Evolutionary conservation across 768 basidiomycete species (phyloP).

Genomic region (Mycena pura): DNA sequence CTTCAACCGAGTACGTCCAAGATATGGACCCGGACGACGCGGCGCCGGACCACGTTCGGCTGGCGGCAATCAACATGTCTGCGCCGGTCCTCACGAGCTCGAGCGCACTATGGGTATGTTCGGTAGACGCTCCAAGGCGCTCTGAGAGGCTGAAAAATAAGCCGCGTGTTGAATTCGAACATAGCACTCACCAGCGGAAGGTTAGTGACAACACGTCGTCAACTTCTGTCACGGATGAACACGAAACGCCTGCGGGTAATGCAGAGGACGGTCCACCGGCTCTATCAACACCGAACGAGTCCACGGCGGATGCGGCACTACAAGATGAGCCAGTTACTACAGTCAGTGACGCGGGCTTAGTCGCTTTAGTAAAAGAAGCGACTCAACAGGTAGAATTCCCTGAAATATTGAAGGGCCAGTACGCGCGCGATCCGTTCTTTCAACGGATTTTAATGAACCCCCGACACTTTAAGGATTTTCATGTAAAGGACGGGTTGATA

Average conservation of each 20-base stretch:
- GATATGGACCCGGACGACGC: constrained; percentile 8
- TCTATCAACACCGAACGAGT: no score
- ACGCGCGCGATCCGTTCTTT: constrained; percentile 40
- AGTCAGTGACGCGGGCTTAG: not conserved
- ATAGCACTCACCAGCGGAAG: not conserved
- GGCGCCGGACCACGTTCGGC: constrained; percentile 30
- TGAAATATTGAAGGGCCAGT: constrained; percentile 10
- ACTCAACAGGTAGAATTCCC: not conserved
- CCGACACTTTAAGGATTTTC: constrained; percentile 34
- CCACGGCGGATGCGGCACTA: no score
- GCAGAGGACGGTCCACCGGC: no score
- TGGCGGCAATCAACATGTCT: constrained; percentile 31
- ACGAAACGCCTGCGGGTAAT: no score
- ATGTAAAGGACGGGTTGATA: constrained; percentile 25
- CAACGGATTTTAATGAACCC: constrained; percentile 30
- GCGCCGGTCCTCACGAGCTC: not conserved
- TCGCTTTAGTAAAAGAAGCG: not conserved
- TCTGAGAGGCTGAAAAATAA: not conserved
- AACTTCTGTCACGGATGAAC: no score
- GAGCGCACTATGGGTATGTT: not conserved
- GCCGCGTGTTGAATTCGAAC: not conserved
- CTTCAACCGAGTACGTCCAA: constrained; percentile 10
- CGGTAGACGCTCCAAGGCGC: not conserved
- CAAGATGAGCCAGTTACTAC: no score
- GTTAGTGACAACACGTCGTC: no score